Conservation (phyloP, 106 monocot species). For the Phalaenopsis aphrodite region DNA sequence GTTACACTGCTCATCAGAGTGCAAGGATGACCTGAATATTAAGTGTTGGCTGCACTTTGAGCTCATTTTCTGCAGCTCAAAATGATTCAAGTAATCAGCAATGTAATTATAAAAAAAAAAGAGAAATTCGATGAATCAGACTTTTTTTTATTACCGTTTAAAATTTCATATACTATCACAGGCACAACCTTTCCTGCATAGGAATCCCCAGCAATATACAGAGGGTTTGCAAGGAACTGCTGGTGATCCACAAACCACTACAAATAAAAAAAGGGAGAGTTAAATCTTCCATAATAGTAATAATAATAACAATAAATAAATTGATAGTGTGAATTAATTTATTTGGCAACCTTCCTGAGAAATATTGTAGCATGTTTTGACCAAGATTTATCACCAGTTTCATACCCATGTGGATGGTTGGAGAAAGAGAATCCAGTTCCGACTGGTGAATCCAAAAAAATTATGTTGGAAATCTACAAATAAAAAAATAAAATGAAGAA, state of each 20-base stretch:
- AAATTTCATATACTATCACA: not conserved
- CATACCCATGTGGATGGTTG: not conserved
- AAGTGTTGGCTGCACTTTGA: not conserved
- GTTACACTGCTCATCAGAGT: too few species aligned
- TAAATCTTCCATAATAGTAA: not conserved
- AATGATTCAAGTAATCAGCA: not conserved
- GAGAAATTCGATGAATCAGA: too few species aligned
- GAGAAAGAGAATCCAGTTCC: conserved; percentile 5
- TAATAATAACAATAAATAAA: not conserved
- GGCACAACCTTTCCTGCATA: conserved; percentile 5
- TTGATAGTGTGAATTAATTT: not conserved
- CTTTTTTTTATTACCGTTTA: not conserved
- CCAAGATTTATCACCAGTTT: not conserved
- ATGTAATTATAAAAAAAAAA: too few species aligned
- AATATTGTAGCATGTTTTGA: conserved; percentile 1
- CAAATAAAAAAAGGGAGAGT: not conserved
- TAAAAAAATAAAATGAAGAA: not conserved
- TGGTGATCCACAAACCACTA: not conserved
- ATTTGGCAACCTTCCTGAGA: not conserved
- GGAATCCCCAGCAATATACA: conserved; percentile 10
- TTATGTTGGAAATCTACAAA: conserved; percentile 2
- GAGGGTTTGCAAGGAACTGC: not conserved
- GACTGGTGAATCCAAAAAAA: not conserved
- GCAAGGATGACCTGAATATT: not conserved
- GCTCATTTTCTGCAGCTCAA: not conserved